Conservation (phyloP, 257 asterid genomes). For the Solanum pimpinellifolium region DNA sequence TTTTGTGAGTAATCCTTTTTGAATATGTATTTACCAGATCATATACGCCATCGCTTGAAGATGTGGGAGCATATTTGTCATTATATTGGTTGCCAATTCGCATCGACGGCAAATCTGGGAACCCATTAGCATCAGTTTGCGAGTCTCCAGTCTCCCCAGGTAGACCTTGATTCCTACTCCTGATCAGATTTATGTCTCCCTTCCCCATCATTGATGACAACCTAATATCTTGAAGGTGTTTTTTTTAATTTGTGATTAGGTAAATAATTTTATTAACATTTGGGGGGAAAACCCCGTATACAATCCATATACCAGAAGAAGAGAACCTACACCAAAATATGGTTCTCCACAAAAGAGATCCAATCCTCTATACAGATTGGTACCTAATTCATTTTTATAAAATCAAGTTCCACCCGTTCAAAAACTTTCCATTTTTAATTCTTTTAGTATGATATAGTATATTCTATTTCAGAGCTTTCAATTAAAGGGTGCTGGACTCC, state of each 20-base stretch:
- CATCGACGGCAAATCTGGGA: conserved; percentile 64
- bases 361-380: background rate
- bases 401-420: background rate
- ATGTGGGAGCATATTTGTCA: conserved; percentile 76
- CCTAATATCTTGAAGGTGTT: background rate
- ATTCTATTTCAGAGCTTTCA: background rate
- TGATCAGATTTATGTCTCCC: background rate
- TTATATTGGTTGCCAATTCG: conserved; percentile 79
- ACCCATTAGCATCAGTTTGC: conserved; percentile 52
- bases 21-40: conserved; percentile 32
- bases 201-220: background rate
- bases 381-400: background rate
- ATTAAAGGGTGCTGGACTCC: background rate
- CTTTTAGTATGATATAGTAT: background rate
- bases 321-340: background rate
- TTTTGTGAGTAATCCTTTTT: background rate
- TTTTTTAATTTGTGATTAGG: background rate
- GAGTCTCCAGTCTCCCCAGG: conserved; percentile 85
- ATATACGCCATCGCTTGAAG: conserved; percentile 67
- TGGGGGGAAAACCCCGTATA: background rate
- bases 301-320: background rate
- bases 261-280: background rate
- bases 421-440: background rate
- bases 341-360: background rate
- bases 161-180: conserved; percentile 11